These are phyloP conservation scores for Suillus clintonianus DNA, from an alignment of 768 basidiomycete genomes.

Conservation along the genomic window DNA sequence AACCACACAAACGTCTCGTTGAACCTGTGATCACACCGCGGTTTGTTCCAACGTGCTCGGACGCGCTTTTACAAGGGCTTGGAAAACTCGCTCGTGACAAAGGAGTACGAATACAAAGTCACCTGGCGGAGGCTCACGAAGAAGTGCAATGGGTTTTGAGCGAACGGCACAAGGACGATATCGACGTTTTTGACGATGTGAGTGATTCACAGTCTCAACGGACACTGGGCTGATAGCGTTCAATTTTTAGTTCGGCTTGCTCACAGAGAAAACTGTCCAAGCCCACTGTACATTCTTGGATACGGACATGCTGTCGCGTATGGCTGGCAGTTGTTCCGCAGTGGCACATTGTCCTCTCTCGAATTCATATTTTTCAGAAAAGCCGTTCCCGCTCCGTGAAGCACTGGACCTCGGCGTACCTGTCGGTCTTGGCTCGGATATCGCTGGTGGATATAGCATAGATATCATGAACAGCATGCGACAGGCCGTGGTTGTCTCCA, in stretches of 20 bases:
- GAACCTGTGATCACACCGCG: conserved; percentile 87
- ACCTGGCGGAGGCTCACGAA: conserved; percentile 79
- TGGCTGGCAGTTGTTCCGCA: conserved; percentile 54
- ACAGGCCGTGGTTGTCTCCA: conserved; percentile 69
- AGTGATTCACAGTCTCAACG: conserved; percentile 1
- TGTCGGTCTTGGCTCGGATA: conserved; percentile 82
- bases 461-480: conserved; percentile 84
- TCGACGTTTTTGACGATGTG: conserved; percentile 75
- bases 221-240: background rate
- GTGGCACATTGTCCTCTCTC: conserved; percentile 90
- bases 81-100: conserved; percentile 50
- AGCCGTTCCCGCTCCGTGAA: conserved; percentile 69
- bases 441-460: conserved; percentile 83
- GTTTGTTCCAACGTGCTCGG: conserved; percentile 87
- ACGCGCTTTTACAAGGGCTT: conserved; percentile 65
- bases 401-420: conserved; percentile 62
- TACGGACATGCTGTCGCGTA: conserved; percentile 47
- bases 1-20: conserved; percentile 52
- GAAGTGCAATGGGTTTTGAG: conserved; percentile 71
- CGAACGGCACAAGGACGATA: conserved; percentile 64
- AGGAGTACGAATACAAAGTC: conserved; percentile 70
- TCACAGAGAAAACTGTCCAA: conserved; percentile 70
- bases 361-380: conserved; percentile 82
- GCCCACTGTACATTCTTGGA: conserved; percentile 87
- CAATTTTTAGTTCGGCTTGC: conserved; percentile 50